Base-by-base conservation (phyloP, 78 protist species). In the Speleostelium caveatum region DNA sequence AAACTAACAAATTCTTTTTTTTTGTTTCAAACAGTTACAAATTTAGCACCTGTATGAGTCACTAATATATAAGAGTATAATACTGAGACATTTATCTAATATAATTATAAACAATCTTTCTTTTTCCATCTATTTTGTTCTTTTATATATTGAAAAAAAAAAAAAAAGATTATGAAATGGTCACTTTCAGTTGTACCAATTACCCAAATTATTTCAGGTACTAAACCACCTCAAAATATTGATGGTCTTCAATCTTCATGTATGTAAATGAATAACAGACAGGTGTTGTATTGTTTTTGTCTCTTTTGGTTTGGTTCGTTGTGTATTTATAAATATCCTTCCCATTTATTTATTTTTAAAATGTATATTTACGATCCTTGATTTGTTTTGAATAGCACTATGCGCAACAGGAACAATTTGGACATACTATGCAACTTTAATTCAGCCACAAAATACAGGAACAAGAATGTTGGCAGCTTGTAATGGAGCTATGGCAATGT, bases 381-480 rank as follows among this genome's bases (percentile, higher is more conserved):
- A 10, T 45, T 45, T 45, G 7, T 56, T 21, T 56, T 19, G 3
- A 21, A 19, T 60, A 60, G 67, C 67, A 30, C 39, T 75, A 33
- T 75, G 69, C 22, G 61, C 87, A 1, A 90, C 94, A 3, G 94
- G 94, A 17, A 24, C 68, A 7, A 86, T 90, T 63, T 90, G 94
- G 94, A 59, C 94, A 17, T 90, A 77, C 58, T 90, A 90, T 68
- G 19, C 94, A 4, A 75, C 88, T 19, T 59, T 90, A 33, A 90
- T 90, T 68, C 78, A 79, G 26, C 94, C 94, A 55, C 94, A 90
- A 68, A 90, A 90, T 45, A 51, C 94, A 63, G 94, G 94, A n/a
- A 80, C 94, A 10, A 55, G 78, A 60, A 87, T 87, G 62, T 45
- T 90, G 33, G 79, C 86, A 6, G 78, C 78, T 8, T 73, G 78